Evolutionary conservation across 129 eudicot genomes (phyloP), one percentile per base, ranked within the genome.

Genomic region (Centella asiatica): DNA sequence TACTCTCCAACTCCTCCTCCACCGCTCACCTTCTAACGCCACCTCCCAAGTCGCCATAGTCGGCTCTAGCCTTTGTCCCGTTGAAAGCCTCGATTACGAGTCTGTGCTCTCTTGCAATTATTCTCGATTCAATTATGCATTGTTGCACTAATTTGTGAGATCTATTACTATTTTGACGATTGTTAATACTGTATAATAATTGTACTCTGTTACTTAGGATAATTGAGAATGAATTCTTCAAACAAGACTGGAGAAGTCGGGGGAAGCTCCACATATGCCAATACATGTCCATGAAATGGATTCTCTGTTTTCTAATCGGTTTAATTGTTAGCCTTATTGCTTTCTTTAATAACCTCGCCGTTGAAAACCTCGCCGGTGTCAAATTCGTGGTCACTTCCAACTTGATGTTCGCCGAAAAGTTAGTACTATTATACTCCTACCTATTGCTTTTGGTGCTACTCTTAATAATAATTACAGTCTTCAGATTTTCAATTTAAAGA

Each of bases 71-170:
- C 65, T 78, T 62, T 85, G 90, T 72, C 88, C 85, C 14, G 76
- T 89, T 60, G 95, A 89, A 76, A 89, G 97, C 67, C 97, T 89
- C 65, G 97, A 89, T 57, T 89, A 89, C 54, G 97, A 89, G 97
- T 89, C 44, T 2, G 44, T 29, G 2, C 18, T 5, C 5, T 26
- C 13, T 1, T 12, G 1, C 23, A 9, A 22, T 24, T 6, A 1
- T 48, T 1, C 1, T 22, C 24, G 12, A 0, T 10, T 45, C 23
- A 14, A 0, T 2, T 50, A 22, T 48, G 1, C 4, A 17, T 45
- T 2, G 15, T 12, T n/a, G n/a, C n/a, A n/a, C n/a, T n/a, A n/a
- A n/a, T n/a, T n/a, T n/a, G n/a, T n/a, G n/a, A n/a, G n/a, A n/a
- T n/a, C n/a, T n/a, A n/a, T n/a, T n/a, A n/a, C n/a, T n/a, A n/a